Conservation (phyloP, 2,329 filamentous ascomycete species). For the Nemania abortiva region DNA sequence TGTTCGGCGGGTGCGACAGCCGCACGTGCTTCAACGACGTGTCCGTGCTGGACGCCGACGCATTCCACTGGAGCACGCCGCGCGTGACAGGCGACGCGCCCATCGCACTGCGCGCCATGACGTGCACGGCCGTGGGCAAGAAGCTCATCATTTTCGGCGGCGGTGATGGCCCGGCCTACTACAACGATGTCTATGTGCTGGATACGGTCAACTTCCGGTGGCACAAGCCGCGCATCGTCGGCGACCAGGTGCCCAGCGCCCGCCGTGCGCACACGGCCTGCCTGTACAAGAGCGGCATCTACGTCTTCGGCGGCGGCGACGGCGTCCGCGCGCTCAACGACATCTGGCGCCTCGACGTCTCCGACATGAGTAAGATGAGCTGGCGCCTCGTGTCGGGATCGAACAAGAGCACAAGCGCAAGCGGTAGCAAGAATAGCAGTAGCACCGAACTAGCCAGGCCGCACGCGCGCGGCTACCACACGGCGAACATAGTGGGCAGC, state of each 20-base stretch:
- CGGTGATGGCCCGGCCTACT: constrained; percentile 77
- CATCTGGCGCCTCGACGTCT: constrained; percentile 78
- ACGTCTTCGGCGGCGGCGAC: constrained; percentile 78
- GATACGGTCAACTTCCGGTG: constrained; percentile 77
- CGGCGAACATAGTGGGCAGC: constrained; percentile 77
- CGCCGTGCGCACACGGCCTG: constrained; percentile 78
- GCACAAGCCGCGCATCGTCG: constrained; percentile 70
- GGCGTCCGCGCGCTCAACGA: constrained; percentile 78
- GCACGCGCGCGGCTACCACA: constrained; percentile 76
- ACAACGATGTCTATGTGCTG: constrained; percentile 79
- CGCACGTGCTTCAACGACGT: constrained; percentile 76
- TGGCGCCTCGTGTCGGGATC: constrained; percentile 72
- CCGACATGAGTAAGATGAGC: constrained; percentile 74
- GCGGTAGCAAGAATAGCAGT: constrained; percentile 5
- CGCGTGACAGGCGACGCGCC: constrained; percentile 74
- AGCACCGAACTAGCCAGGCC: constrained; percentile 57
- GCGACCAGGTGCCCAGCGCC: constrained; percentile 69
- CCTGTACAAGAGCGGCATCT: constrained; percentile 77
- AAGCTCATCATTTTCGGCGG: constrained; percentile 78
- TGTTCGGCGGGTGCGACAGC: constrained; percentile 77
- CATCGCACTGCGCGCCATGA: constrained; percentile 76
- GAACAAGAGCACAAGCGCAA: constrained; percentile 32
- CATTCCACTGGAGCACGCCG: constrained; percentile 77
- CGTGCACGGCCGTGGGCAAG: constrained; percentile 77
- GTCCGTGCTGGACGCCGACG: constrained; percentile 76